Conservation (phyloP, 208 protist species). For the Trypanosoma melophagium region DNA sequence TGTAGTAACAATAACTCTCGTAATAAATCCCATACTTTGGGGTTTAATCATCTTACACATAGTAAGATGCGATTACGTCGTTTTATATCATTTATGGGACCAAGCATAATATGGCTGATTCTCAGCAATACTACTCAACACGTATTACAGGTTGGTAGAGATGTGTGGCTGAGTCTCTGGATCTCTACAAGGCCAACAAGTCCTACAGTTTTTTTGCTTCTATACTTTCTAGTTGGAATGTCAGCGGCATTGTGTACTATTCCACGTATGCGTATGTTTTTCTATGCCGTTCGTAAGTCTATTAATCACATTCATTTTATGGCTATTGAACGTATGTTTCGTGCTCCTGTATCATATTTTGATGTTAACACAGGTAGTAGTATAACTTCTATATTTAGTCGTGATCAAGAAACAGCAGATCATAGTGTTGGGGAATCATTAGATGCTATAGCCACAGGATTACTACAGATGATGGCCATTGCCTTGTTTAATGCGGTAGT, state of each 20-base stretch:
- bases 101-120: conserved; percentile 47
- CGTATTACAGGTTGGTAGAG: conserved; percentile 54
- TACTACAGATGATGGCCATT: conserved; percentile 45
- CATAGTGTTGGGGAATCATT: conserved; percentile 40
- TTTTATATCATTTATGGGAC: conserved; percentile 48
- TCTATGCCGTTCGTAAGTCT: conserved; percentile 50
- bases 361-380: conserved; percentile 58
- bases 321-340: conserved; percentile 58
- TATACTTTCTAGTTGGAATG: conserved; percentile 60
- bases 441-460: conserved; percentile 41
- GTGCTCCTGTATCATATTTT: conserved; percentile 75
- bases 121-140: conserved; percentile 47
- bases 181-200: conserved; percentile 24
- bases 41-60: background rate
- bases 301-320: conserved; percentile 56
- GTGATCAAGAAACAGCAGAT: conserved; percentile 74
- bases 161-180: conserved; percentile 82
- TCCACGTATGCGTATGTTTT: conserved; percentile 59
- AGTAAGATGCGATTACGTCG: conserved; percentile 25
- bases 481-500: conserved; percentile 45
- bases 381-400: conserved; percentile 58
- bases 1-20: background rate
- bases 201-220: background rate
- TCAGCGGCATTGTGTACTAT: conserved; percentile 50
- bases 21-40: background rate